Conservation (phyloP, 1,284 basidiomycete genomes). For the Ustilago hordei region DNA sequence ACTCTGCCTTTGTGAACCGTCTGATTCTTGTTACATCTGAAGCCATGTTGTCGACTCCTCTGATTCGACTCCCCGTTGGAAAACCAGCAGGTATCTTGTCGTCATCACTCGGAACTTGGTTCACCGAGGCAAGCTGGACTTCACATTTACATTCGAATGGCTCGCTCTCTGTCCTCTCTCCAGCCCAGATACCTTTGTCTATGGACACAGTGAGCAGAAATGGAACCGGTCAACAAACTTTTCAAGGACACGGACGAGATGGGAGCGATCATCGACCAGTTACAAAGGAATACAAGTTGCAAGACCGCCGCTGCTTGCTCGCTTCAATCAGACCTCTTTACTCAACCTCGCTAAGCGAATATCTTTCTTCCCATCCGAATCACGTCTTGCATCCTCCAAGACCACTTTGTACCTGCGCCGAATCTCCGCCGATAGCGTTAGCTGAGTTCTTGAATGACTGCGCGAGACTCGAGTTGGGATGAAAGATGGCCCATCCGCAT, state of each 20-base stretch:
- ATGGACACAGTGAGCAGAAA: no score
- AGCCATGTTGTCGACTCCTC: neutral
- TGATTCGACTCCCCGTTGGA: neutral
- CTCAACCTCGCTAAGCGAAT: neutral
- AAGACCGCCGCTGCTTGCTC: neutral
- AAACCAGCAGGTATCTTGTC: neutral
- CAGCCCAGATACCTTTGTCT: neutral
- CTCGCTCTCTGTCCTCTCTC: no score
- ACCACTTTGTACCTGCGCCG: neutral
- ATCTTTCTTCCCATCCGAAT: neutral
- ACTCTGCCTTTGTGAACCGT: neutral
- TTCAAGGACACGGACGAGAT: no score
- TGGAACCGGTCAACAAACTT: no score
- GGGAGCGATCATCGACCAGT: no score
- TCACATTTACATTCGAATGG: neutral
- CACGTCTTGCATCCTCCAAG: neutral
- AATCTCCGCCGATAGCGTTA: neutral
- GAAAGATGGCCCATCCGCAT: neutral
- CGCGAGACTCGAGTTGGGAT: no score
- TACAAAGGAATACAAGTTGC: neutral
- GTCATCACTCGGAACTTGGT: conserved; percentile 3
- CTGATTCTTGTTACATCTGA: neutral
- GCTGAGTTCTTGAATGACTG: no score
- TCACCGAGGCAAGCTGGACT: neutral
- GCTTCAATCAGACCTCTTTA: neutral